A percentile compares a stretch with the other conserved stretches of the same genome.
Conservation (phyloP, 2,329 filamentous ascomycete genomes). For the Xylaria polymorpha region DNA sequence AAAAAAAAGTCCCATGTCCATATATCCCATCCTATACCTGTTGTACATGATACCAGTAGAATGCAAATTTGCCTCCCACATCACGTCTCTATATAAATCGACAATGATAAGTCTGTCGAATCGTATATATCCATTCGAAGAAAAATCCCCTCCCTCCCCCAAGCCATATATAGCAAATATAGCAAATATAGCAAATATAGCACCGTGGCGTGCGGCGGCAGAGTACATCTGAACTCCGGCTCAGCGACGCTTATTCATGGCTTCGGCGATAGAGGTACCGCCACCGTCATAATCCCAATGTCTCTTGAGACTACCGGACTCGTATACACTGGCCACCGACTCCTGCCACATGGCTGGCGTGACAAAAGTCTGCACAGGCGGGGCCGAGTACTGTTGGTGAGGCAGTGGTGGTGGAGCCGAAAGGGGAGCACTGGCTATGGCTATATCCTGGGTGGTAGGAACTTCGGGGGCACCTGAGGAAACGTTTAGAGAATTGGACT, state of each 20-base stretch:
- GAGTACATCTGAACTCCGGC: neutral
- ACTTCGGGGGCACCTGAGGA: slow-evolving; percentile 66
- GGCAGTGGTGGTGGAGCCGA: slow-evolving; percentile 59
- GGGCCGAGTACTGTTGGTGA: slow-evolving; percentile 64
- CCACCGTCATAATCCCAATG: slow-evolving; percentile 67
- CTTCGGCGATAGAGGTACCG: slow-evolving; percentile 45
- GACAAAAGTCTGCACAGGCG: slow-evolving; percentile 69
- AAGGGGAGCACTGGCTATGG: slow-evolving; percentile 59
- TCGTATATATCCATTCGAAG: neutral
- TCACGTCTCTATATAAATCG: neutral
- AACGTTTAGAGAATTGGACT: slow-evolving; percentile 64
- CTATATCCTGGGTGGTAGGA: slow-evolving; percentile 64
- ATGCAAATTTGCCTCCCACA: neutral
- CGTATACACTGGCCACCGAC: slow-evolving; percentile 75
- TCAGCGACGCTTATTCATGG: slow-evolving; percentile 50
- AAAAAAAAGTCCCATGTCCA: neutral
- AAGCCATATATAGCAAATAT: neutral
- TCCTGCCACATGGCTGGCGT: slow-evolving; percentile 81
- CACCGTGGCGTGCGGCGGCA: neutral
- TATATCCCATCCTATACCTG: neutral
- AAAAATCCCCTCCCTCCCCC: neutral
- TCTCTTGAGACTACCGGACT: slow-evolving; percentile 69
- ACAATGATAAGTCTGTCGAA: neutral
- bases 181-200: slow-evolving; percentile 1
- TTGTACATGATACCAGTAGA: neutral